Percentiles rank a stretch among this genome's conserved stretches.
Evolutionary conservation across 139 green algal genomes (phyloP).

Genomic region (Chlamydomonas sp.): DNA sequence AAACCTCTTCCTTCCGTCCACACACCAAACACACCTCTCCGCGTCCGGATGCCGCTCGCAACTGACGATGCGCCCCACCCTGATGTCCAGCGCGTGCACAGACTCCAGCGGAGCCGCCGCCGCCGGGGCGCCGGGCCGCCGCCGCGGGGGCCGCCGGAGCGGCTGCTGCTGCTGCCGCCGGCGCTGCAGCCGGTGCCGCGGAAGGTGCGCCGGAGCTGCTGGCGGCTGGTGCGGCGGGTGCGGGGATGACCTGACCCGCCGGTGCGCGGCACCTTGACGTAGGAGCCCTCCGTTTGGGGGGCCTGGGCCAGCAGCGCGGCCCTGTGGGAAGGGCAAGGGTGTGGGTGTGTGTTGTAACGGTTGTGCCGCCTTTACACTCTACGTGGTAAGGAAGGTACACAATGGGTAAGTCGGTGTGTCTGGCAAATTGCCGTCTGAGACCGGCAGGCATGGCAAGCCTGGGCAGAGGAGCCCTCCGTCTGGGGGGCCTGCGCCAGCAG

Average conservation of each 20-base stretch:
- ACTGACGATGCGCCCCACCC: conserved; percentile 73
- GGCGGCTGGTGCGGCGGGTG: background rate
- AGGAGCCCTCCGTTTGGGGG: conserved; percentile 55
- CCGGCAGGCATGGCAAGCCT: too few relatives aligned
- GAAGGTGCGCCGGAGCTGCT: background rate
- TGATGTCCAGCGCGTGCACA: conserved; percentile 64
- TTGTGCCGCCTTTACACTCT: too few relatives aligned
- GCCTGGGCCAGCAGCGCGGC: conserved; percentile 60
- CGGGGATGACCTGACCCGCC: background rate
- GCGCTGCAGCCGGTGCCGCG: background rate
- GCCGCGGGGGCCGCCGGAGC: background rate
- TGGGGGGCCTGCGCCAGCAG: conserved; percentile 67
- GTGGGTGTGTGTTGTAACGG: too few relatives aligned
- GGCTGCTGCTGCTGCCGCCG: background rate
- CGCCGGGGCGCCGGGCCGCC: background rate
- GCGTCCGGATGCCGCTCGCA: conserved; percentile 76
- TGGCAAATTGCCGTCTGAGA: too few relatives aligned
- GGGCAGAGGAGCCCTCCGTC: conserved; percentile 53
- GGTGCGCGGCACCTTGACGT: conserved; percentile 63
- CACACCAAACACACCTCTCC: too few relatives aligned
- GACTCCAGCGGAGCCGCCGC: conserved; percentile 5
- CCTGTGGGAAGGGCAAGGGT: conserved; percentile 32
- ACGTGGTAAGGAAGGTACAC: too few relatives aligned
- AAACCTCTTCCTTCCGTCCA: too few relatives aligned
- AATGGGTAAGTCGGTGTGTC: too few relatives aligned